Base-by-base conservation (phyloP, 805 yeast species). In the Brettanomyces anomalus region DNA sequence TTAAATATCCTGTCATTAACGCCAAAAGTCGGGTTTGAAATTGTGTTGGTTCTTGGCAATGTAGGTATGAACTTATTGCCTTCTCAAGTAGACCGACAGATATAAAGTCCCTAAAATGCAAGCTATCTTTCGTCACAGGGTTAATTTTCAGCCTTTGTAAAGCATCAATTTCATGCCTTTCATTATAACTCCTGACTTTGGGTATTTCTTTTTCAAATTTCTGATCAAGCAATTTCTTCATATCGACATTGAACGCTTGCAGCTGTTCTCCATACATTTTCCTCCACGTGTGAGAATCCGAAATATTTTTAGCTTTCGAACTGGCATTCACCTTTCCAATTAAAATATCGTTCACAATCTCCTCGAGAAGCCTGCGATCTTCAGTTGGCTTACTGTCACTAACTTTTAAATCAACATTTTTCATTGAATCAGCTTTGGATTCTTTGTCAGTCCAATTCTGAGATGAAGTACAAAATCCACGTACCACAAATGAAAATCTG, bases 1-100 rank as follows among this genome's bases (percentile, higher is more conserved):
- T 60, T 21, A 60, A 39, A 28, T 42, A 41, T 1, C 58, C 54
- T 1, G 51, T 43, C 34, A 57, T 46, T 16, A 62, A 42, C 0
- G 64, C 50, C 20, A 58, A 46, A 8, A 62, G 40, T 32, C 60
- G 47, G 30, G 51, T 51, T 39, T 64, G 67, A 32, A 54, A 57
- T 5, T 56, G 54, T 4, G 66, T 60, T 10, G 63, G 58, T 10
- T 20, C 32, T 6, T 40, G 28, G 3, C 50, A 37, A 4, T 47
- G 44, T 0, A 58, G 30, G 31, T 50, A 50, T 5, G 45, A 35
- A 10, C 45, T 33, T 1, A 59, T 15, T 14, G 58, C 50, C 13
- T 41, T 30, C 34, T 51, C 46, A 17, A 56, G 33, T 3, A 36
- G 16, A 10, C 33, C 35, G 38, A 49, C 50, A 3, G 36, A 42